Evolutionary conservation across 306 rosid genomes (phyloP).

Genomic region (Macrotyloma uniflorum): DNA sequence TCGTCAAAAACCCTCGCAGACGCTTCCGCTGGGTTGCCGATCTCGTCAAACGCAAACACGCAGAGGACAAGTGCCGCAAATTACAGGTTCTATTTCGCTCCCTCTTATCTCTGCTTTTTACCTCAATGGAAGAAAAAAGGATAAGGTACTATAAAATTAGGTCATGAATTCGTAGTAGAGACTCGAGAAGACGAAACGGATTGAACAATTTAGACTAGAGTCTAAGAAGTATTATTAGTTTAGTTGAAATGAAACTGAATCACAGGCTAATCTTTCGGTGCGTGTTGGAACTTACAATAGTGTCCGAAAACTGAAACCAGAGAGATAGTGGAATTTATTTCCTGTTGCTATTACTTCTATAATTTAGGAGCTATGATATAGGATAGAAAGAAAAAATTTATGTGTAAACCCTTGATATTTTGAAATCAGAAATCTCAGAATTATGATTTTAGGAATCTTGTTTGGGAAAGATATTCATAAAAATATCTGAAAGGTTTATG

Average conservation of each 20-base stretch:
- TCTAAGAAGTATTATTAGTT: neutral
- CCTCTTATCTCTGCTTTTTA: neutral
- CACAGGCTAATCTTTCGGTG: neutral
- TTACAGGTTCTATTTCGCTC: slow-evolving; percentile 53
- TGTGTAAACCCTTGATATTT: too few species aligned
- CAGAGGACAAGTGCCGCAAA: slow-evolving; percentile 38
- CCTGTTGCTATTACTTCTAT: neutral
- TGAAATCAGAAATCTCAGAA: too few species aligned
- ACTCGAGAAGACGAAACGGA: neutral
- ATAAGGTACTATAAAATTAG: neutral
- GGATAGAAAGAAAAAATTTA: too few species aligned
- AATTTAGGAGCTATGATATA: neutral
- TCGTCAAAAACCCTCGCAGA: slow-evolving; percentile 70
- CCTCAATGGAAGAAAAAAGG: too few species aligned
- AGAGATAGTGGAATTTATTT: neutral
- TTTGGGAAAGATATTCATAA: too few species aligned
- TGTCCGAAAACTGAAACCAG: neutral
- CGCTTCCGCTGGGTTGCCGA: slow-evolving; percentile 75
- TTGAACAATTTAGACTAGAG: neutral
- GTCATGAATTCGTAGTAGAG: neutral
- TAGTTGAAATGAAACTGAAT: neutral
- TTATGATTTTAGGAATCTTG: too few species aligned
- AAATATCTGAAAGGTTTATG: too few species aligned
- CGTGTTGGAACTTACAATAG: neutral
- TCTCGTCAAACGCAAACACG: slow-evolving; percentile 64